Conservation (phyloP, 2,329 filamentous ascomycete genomes). For the Paecilomyces variotii region DNA sequence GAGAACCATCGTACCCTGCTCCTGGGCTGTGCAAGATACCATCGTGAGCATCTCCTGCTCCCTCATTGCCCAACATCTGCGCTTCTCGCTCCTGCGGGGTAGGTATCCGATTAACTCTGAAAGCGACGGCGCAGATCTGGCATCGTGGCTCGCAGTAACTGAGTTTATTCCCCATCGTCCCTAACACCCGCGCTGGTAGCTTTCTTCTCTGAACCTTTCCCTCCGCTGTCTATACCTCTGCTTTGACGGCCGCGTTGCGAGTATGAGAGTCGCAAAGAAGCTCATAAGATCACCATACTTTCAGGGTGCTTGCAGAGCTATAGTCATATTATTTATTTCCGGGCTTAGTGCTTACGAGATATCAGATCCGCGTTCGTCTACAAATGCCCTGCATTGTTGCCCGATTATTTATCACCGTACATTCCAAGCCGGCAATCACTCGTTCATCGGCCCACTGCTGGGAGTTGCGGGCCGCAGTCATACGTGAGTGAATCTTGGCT, state of each 20-base stretch:
- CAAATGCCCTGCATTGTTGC: not conserved
- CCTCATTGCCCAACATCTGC: not conserved
- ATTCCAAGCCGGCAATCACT: not conserved
- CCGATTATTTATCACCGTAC: not conserved
- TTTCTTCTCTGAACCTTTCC: not conserved
- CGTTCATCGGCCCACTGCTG: not conserved
- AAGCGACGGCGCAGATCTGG: not conserved
- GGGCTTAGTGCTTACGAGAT: not conserved
- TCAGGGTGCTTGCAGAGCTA: not conserved
- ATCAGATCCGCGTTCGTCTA: not conserved
- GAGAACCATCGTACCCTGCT: not conserved
- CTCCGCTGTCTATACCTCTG: not conserved
- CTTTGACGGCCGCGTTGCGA: not conserved
- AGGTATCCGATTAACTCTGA: not conserved
- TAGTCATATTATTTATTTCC: not conserved
- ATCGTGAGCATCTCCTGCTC: not conserved
- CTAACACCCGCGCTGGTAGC: not conserved
- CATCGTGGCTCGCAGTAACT: not conserved
- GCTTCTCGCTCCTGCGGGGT: not conserved
- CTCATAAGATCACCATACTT: not conserved
- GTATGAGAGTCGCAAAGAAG: not conserved
- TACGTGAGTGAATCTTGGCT: not conserved
- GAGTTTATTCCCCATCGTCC: not conserved
- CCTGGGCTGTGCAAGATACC: not conserved
- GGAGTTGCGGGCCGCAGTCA: not conserved